phyloP scores from a whole-genome alignment of 2,329 filamentous ascomycete genomes.

The Colletotrichum shisoi region DNA sequence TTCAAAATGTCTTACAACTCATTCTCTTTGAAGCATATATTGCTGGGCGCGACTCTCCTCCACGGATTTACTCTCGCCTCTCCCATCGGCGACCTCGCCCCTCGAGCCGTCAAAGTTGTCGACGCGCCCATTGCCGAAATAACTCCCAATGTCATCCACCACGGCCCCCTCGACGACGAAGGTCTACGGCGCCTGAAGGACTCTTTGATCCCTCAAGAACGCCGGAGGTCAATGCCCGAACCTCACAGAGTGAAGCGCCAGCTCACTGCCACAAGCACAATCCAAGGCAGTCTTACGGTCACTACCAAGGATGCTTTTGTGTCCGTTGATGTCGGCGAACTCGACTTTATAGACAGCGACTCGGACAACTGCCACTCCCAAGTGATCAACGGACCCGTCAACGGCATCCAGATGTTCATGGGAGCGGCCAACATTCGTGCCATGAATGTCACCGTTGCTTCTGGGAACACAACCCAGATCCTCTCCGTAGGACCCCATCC shows the following conservation, averaged over 20 bases:
- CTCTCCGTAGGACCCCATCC: not conserved
- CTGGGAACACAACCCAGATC: conserved; percentile 23
- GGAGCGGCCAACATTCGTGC: conserved; percentile 27
- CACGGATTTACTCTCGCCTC: not conserved
- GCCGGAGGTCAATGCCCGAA: not conserved
- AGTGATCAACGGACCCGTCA: conserved; percentile 20
- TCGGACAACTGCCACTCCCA: conserved; percentile 15
- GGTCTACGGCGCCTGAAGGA: conserved; percentile 17
- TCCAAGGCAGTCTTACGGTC: conserved; percentile 10
- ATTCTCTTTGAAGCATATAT: conserved; percentile 7
- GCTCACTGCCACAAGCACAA: not conserved
- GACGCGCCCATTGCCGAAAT: conserved; percentile 3
- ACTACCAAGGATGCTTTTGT: conserved; percentile 9
- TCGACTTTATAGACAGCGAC: conserved; percentile 9
- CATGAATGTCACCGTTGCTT: conserved; percentile 15
- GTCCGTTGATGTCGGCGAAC: conserved; percentile 26
- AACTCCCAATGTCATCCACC: conserved; percentile 7
- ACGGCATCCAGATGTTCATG: conserved; percentile 25
- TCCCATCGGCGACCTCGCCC: conserved; percentile 4
- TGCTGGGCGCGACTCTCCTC: conserved; percentile 4
- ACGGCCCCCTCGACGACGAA: conserved; percentile 19
- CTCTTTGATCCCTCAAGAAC: conserved; percentile 5
- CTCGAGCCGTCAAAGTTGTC: not conserved
- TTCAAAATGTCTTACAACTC: conserved; percentile 5
- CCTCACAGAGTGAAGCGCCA: conserved; percentile 14